These are phyloP conservation scores for Hypoxylon intermedium DNA, from an alignment of 495 filamentous ascomycete genomes.

Conservation along the genomic window DNA sequence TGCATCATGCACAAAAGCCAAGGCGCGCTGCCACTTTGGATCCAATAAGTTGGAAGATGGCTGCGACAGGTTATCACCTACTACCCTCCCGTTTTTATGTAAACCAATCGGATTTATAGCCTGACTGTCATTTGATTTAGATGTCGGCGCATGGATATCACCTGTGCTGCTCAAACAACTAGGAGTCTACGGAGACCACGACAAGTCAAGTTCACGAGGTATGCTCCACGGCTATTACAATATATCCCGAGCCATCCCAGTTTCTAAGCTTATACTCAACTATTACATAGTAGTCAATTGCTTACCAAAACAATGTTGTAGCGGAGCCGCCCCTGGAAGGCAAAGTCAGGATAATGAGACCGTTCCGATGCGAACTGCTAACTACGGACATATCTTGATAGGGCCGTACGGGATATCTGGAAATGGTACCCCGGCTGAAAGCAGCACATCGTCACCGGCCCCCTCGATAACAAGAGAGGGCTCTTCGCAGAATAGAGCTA, in stretches of 20 bases:
- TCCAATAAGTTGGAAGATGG: conserved; percentile 32
- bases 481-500: not conserved
- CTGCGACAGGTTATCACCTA: conserved; percentile 38
- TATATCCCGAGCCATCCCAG: not conserved
- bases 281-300: not conserved
- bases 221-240: not conserved
- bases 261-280: not conserved
- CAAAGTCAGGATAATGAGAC: not conserved
- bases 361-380: not conserved
- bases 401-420: conserved; percentile 11
- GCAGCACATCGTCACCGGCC: conserved; percentile 9
- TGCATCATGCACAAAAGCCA: conserved; percentile 44
- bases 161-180: conserved; percentile 42
- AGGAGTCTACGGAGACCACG: conserved; percentile 42
- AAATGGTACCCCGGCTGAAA: conserved; percentile 3
- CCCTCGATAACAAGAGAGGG: not conserved
- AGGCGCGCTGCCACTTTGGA: conserved; percentile 45
- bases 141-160: conserved; percentile 36
- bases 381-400: conserved; percentile 18
- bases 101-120: not conserved
- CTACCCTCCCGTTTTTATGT: not conserved
- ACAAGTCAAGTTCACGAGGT: conserved; percentile 38
- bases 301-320: conserved; percentile 12
- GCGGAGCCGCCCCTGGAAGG: not conserved
- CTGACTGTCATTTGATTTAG: conserved; percentile 21